phyloP scores from a whole-genome alignment of 2,329 filamentous ascomycete species.

The Macroventuria anomochaeta region DNA sequence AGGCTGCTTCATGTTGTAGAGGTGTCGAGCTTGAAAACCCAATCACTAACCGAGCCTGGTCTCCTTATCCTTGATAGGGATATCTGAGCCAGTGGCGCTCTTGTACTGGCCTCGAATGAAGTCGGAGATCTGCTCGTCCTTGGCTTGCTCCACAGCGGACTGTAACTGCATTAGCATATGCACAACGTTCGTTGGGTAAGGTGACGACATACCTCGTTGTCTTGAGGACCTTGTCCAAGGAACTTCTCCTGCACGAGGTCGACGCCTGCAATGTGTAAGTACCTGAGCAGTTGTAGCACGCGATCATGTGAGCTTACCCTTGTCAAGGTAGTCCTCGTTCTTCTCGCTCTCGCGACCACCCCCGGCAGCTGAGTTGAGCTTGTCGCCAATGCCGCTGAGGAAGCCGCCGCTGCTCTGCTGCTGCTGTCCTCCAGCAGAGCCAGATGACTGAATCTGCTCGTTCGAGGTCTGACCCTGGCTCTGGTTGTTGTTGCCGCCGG shows the following conservation, averaged over 20 bases:
- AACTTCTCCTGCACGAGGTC: constrained; percentile 80
- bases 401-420: constrained; percentile 51
- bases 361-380: constrained; percentile 73
- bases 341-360: constrained; percentile 78
- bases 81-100: constrained; percentile 68
- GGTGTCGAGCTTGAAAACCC: not conserved
- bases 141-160: constrained; percentile 76
- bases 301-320: constrained; percentile 61
- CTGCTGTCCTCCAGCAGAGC: constrained; percentile 10
- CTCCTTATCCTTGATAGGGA: constrained; percentile 74
- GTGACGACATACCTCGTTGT: constrained; percentile 52
- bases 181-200: not conserved
- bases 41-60: constrained; percentile 32
- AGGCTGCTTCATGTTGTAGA: constrained; percentile 12
- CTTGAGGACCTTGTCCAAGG: constrained; percentile 71
- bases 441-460: constrained; percentile 38
- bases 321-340: constrained; percentile 83
- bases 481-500: constrained; percentile 49
- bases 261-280: constrained; percentile 61
- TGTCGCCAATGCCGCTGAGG: constrained; percentile 69
- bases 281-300: not conserved
- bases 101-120: constrained; percentile 76
- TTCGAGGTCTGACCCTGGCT: constrained; percentile 32
- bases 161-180: constrained; percentile 28
- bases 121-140: constrained; percentile 80